phyloP scores from a whole-genome alignment of 306 rosid species.

The Rosa lucieae region DNA sequence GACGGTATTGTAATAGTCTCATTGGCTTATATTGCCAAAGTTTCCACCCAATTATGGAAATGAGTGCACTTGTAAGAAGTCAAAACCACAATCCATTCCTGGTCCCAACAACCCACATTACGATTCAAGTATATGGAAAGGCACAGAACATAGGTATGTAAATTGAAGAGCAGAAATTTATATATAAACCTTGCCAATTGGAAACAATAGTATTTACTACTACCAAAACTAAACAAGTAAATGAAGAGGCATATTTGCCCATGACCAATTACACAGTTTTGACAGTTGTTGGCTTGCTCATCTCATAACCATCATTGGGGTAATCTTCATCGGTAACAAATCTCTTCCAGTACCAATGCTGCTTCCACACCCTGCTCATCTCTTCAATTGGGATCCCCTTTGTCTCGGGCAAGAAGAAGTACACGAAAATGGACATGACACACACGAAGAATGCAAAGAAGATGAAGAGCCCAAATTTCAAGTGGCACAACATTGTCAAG shows the following conservation, averaged over 20 bases:
- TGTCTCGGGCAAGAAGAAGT: slow-evolving; percentile 71
- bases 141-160: neutral
- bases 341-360: slow-evolving; percentile 75
- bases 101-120: neutral
- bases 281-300: slow-evolving; percentile 35
- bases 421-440: slow-evolving; percentile 58
- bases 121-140: neutral
- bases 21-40: neutral
- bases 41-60: neutral
- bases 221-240: neutral
- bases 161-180: neutral
- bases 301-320: slow-evolving; percentile 39
- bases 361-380: slow-evolving; percentile 70
- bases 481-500: slow-evolving; percentile 73
- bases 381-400: slow-evolving; percentile 93
- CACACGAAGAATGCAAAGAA: slow-evolving; percentile 79
- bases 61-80: neutral
- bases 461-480: slow-evolving; percentile 86
- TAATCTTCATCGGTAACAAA: slow-evolving; percentile 44
- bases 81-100: neutral
- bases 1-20: neutral
- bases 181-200: slow-evolving; percentile 16
- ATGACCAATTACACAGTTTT: slow-evolving; percentile 38
- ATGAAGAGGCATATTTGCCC: neutral
- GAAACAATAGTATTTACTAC: slow-evolving; percentile 25